Conservation (phyloP, 305 asterid species). For the Solanum hybrid region DNA sequence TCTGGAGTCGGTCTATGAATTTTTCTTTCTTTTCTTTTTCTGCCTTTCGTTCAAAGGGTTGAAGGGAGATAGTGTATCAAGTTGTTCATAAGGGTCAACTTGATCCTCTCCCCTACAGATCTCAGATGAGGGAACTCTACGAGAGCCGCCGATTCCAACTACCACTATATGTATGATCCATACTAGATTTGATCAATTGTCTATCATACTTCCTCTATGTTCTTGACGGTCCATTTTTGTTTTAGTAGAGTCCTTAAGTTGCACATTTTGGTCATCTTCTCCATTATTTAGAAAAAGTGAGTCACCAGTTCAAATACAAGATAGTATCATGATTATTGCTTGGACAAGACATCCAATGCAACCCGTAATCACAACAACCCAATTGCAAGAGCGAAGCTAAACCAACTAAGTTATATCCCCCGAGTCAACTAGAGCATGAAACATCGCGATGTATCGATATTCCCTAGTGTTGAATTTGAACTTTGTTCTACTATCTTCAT, state of each 20-base stretch:
- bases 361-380: neutral
- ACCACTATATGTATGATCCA: neutral
- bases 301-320: neutral
- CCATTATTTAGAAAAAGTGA: neutral
- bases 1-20: neutral
- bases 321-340: neutral
- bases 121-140: neutral
- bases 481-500: neutral
- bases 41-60: neutral
- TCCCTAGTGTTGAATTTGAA: neutral
- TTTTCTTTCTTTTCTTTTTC: neutral
- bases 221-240: neutral
- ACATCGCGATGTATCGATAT: no score
- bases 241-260: neutral
- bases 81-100: neutral
- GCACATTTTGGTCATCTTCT: accelerated
- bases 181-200: neutral
- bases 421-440: neutral
- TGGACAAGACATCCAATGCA: neutral
- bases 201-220: neutral
- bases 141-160: neutral
- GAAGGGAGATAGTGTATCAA: neutral
- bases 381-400: neutral
- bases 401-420: neutral
- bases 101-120: neutral